Base-by-base conservation (phyloP, 2,329 filamentous ascomycete species). In the Rhinocladiella mackenziei region DNA sequence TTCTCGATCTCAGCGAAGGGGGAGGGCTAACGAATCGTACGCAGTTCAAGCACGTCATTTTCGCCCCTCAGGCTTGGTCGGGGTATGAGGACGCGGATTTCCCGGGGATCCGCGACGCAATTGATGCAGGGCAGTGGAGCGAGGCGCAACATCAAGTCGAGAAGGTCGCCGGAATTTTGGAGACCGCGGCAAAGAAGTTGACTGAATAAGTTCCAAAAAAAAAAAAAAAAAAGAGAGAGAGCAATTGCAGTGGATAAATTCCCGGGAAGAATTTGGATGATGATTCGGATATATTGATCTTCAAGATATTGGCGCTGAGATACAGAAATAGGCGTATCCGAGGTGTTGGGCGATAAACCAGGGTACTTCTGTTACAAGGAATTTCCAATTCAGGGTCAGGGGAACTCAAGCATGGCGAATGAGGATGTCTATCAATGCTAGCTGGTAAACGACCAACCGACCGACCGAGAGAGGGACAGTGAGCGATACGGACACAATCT, bases 1-100 rank as follows among this genome's bases (percentile, higher is more conserved):
- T 98, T 39, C 68, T 97, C 19, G 92, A 98, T 67, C 62, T 89
- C 39, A 80, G 83, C 30, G 42, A 51, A 9, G 43, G 37, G 8
- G 50, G 45, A 4, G 55, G 54, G 2, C 37, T 55, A 14, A 40
- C 37, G 28, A 87, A 87, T 57, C 82, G 91, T 53, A 86, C 85
- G 4, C 92, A 97, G 67, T 98, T 89, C 74, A 95, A 94, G 65
- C 92, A 96, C 65, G 77, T 94, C 60, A 70, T 98, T 44, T 94
- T 89, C 62, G 91, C 86, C 1, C 92, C 92, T 0, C 79, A 87
- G 59, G 71, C 79, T 2, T 89, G 87, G 83, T 82, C 81, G 23
- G 79, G 76, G 26, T 77, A 83, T 54, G 77, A 84, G 22, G 76
- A 77, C 43, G 77, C 77, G 0, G 78, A 78, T 50, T 94, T 94